Conservation (phyloP, 805 yeast genomes). For the Tetrapisispora arboricola region DNA sequence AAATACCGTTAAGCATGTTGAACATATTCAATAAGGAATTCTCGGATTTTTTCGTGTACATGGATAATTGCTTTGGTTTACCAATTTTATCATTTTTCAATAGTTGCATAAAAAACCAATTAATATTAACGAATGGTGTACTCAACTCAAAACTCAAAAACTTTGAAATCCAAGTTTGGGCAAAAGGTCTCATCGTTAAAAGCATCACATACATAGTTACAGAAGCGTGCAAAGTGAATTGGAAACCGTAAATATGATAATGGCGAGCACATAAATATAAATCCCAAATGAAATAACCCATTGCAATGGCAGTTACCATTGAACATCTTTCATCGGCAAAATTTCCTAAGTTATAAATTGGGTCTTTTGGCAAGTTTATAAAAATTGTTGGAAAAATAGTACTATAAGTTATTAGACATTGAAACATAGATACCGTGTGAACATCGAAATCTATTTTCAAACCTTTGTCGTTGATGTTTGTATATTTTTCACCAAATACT, state of each 20-base stretch:
- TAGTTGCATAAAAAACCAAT: slow-evolving; percentile 80
- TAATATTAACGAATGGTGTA: slow-evolving; percentile 88
- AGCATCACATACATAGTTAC: slow-evolving; percentile 71
- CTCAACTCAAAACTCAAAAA: slow-evolving; percentile 81
- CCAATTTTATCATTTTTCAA: slow-evolving; percentile 42
- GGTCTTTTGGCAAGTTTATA: slow-evolving; percentile 37
- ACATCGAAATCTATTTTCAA: slow-evolving; percentile 71
- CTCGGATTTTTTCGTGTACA: not conserved
- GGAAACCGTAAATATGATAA: slow-evolving; percentile 63
- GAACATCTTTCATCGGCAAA: slow-evolving; percentile 48
- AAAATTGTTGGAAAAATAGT: slow-evolving; percentile 56
- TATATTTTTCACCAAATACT: slow-evolving; percentile 47
- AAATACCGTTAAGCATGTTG: slow-evolving; percentile 59
- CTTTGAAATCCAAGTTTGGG: slow-evolving; percentile 71
- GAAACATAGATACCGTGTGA: slow-evolving; percentile 82
- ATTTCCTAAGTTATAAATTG: slow-evolving; percentile 56
- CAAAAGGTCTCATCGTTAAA: slow-evolving; percentile 57
- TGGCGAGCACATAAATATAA: slow-evolving; percentile 53
- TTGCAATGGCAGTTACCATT: slow-evolving; percentile 57
- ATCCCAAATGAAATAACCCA: slow-evolving; percentile 94
- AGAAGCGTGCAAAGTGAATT: slow-evolving; percentile 73
- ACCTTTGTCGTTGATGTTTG: slow-evolving; percentile 33
- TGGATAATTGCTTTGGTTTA: not conserved
- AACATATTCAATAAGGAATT: slow-evolving; percentile 10
- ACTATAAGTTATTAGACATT: slow-evolving; percentile 55